Percentiles rank a stretch among this genome's conserved stretches.
These are phyloP conservation scores for Aegilops sharonensis DNA, from an alignment of 176 grass and related monocot genomes.

Conservation along the genomic window DNA sequence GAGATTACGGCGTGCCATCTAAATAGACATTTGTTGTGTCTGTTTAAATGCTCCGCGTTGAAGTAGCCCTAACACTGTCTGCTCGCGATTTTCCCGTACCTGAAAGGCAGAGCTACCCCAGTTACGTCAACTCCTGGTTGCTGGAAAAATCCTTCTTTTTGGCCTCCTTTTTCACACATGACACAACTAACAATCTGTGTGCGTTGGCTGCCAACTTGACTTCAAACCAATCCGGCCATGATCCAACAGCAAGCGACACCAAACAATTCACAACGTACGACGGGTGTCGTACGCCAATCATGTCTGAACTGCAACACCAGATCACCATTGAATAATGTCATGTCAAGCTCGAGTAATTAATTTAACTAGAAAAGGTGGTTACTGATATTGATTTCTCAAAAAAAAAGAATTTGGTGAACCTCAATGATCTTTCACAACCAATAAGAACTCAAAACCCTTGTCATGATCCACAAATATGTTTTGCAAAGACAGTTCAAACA, in stretches of 20 bases:
- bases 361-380: neutral
- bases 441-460: neutral
- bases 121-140: neutral
- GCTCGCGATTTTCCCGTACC: neutral
- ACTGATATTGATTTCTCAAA: neutral
- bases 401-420: neutral
- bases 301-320: neutral
- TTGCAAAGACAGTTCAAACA: too few species aligned
- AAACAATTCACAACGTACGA: neutral
- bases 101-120: neutral
- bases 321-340: conserved; percentile 11
- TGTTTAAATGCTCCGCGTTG: too few species aligned
- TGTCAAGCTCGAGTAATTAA: neutral
- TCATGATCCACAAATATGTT: neutral
- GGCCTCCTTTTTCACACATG: neutral
- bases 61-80: too few species aligned
- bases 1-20: too few species aligned
- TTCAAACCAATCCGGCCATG: neutral
- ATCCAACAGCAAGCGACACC: conserved; percentile 10
- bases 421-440: neutral
- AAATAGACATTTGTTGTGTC: too few species aligned
- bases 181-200: neutral
- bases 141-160: neutral
- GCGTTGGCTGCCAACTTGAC: conserved; percentile 8
- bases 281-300: conserved; percentile 1